A percentile compares a stretch with the other conserved stretches of the same genome.
Conservation (phyloP, 768 basidiomycete genomes). For the Collybia mongolica region DNA sequence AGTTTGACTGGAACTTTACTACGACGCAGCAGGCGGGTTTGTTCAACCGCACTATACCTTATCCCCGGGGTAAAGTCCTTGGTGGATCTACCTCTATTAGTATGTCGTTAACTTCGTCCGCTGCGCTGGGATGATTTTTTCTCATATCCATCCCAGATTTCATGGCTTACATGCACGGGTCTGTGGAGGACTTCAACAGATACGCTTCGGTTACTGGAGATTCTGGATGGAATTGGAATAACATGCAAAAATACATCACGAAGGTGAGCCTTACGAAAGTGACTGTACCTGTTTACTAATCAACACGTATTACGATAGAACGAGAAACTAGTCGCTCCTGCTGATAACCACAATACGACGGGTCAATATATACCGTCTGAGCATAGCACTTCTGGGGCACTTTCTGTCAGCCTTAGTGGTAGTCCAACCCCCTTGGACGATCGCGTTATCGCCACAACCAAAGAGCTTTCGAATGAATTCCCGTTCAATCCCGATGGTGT, state of each 20-base stretch:
- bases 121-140: background rate
- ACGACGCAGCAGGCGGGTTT: constrained; percentile 6
- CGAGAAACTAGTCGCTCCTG: constrained; percentile 15
- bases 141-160: constrained; percentile 10
- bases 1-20: constrained; percentile 11
- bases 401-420: constrained; percentile 10
- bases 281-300: constrained; percentile 9
- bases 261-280: constrained; percentile 3
- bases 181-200: constrained; percentile 17
- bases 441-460: constrained; percentile 14
- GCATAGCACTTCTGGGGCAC: constrained; percentile 9
- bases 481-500: constrained; percentile 31
- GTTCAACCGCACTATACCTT: constrained; percentile 3
- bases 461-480: constrained; percentile 23
- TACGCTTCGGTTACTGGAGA: constrained; percentile 16
- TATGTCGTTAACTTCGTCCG: background rate
- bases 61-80: constrained; percentile 8
- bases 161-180: constrained; percentile 20
- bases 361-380: constrained; percentile 10
- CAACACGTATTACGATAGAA: constrained; percentile 7
- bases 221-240: constrained; percentile 22
- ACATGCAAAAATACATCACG: constrained; percentile 14
- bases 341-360: constrained; percentile 9
- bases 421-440: constrained; percentile 10
- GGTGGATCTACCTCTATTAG: constrained; percentile 10